A percentile compares a stretch with the other conserved stretches of the same genome.
phyloP scores from a whole-genome alignment of 495 filamentous ascomycete species.

The Sporormia fimetaria region DNA sequence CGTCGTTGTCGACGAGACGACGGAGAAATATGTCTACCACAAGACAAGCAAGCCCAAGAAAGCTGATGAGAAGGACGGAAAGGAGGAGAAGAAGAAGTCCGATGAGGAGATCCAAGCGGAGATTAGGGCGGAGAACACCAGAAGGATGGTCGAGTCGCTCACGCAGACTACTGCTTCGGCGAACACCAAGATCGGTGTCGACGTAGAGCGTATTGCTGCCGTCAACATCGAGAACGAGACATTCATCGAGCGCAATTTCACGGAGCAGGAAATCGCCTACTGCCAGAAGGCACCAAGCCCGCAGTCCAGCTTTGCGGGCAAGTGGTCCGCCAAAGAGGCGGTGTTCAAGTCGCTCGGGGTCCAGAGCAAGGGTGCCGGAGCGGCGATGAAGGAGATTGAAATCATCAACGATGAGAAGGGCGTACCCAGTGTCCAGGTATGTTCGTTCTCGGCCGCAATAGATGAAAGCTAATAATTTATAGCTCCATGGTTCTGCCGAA shows the following conservation, averaged over 20 bases:
- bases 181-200: slow-evolving; percentile 81
- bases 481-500: slow-evolving; percentile 79
- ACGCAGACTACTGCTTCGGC: slow-evolving; percentile 57
- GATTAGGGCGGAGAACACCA: slow-evolving; percentile 40
- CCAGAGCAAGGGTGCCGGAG: slow-evolving; percentile 74
- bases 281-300: slow-evolving; percentile 67
- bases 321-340: slow-evolving; percentile 96
- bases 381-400: slow-evolving; percentile 88
- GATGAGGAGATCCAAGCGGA: too few species aligned
- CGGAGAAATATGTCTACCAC: slow-evolving; percentile 61
- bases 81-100: too few species aligned
- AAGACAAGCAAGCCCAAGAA: slow-evolving; percentile 24
- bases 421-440: slow-evolving; percentile 73
- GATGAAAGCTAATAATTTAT: neutral
- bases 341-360: slow-evolving; percentile 97
- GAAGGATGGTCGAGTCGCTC: slow-evolving; percentile 64
- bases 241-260: slow-evolving; percentile 94
- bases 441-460: slow-evolving; percentile 30
- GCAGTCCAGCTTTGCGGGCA: slow-evolving; percentile 77
- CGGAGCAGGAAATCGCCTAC: slow-evolving; percentile 65
- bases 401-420: slow-evolving; percentile 69
- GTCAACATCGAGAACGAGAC: slow-evolving; percentile 88
- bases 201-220: slow-evolving; percentile 73
- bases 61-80: too few species aligned
- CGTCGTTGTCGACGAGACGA: slow-evolving; percentile 74